Conservation (phyloP, 2,329 filamentous ascomycete species). For the Venturia pyrina region DNA sequence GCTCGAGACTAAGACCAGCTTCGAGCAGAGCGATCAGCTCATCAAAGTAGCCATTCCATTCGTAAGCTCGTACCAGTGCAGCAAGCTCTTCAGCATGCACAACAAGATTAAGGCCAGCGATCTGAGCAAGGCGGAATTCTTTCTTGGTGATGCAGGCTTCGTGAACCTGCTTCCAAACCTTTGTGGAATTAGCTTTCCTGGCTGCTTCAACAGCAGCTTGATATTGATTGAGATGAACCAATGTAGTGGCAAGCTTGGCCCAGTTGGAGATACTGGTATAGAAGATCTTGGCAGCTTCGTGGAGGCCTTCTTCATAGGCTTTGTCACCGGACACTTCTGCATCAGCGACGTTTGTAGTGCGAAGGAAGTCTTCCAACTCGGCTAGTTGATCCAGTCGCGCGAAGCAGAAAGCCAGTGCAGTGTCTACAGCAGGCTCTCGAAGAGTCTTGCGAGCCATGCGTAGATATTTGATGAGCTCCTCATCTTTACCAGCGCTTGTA, state of each 20-base stretch:
- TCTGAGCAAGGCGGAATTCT: slow-evolving; percentile 97
- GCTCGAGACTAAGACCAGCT: slow-evolving; percentile 86
- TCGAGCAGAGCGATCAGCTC: slow-evolving; percentile 92
- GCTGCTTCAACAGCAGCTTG: slow-evolving; percentile 96
- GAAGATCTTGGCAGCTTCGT: slow-evolving; percentile 98
- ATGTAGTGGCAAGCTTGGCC: slow-evolving; percentile 94
- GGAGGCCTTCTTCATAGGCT: slow-evolving; percentile 87
- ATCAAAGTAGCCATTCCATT: slow-evolving; percentile 94
- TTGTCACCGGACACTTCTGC: slow-evolving; percentile 97
- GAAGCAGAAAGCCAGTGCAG: slow-evolving; percentile 84
- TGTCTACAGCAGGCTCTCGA: slow-evolving; percentile 88
- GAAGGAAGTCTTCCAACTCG: slow-evolving; percentile 94
- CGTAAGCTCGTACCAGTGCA: slow-evolving; percentile 91
- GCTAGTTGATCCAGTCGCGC: slow-evolving; percentile 83
- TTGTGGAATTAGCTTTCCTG: slow-evolving; percentile 97
- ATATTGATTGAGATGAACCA: slow-evolving; percentile 95
- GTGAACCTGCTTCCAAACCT: slow-evolving; percentile 98
- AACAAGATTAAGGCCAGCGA: slow-evolving; percentile 96
- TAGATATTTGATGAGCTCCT: slow-evolving; percentile 92
- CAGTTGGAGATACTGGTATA: slow-evolving; percentile 98
- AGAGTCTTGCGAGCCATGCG: slow-evolving; percentile 96
- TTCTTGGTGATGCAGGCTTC: slow-evolving; percentile 94
- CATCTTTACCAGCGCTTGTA: slow-evolving; percentile 91
- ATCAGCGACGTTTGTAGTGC: slow-evolving; percentile 86
- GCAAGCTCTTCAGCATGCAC: slow-evolving; percentile 93